Conservation (phyloP, 495 filamentous ascomycete species). For the Penicillium samsonianum region DNA sequence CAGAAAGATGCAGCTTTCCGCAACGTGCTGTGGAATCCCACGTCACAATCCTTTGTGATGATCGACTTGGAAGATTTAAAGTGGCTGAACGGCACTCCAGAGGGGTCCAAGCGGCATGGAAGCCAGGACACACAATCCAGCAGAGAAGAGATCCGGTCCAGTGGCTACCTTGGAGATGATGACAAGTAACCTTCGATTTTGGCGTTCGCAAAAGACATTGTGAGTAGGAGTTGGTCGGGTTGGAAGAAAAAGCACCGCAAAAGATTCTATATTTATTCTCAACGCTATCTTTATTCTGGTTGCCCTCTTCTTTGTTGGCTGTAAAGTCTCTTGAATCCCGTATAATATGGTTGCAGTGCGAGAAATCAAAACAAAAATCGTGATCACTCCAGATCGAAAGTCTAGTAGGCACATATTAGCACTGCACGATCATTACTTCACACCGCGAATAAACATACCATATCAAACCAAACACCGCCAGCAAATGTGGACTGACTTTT, state of each 20-base stretch:
- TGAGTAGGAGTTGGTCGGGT: background rate
- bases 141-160: background rate
- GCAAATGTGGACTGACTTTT: conserved; percentile 21
- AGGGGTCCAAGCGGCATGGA: background rate
- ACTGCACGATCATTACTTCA: background rate
- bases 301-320: background rate
- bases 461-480: conserved; percentile 25
- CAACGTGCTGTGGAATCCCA: conserved; percentile 24
- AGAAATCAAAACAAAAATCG: background rate
- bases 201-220: background rate
- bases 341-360: background rate
- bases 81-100: conserved; percentile 11
- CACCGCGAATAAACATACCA: conserved; percentile 12
- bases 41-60: conserved; percentile 4
- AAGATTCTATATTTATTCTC: background rate
- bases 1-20: conserved; percentile 18
- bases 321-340: background rate
- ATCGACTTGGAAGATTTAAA: conserved; percentile 27
- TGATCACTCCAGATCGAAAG: background rate
- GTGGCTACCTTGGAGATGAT: background rate
- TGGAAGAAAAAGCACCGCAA: background rate
- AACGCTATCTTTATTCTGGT: background rate
- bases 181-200: background rate
- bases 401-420: background rate
- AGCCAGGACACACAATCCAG: background rate